These are phyloP conservation scores for Exophiala alcalophila DNA, from an alignment of 2,329 filamentous ascomycete genomes.

Conservation along the genomic window DNA sequence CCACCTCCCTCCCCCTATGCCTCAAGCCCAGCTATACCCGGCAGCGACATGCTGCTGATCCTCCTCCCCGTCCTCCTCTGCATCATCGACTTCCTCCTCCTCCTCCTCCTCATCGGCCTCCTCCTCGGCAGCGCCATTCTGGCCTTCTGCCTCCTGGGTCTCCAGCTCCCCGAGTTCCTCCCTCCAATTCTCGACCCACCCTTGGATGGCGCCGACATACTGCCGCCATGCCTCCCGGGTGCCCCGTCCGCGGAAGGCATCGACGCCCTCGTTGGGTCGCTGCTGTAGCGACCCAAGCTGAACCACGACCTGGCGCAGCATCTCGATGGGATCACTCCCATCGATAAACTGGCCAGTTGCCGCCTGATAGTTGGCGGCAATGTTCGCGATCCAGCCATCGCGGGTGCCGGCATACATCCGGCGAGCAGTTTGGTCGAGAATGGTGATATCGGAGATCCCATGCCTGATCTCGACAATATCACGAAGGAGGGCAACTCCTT, in stretches of 20 bases:
- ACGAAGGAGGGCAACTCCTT: no score
- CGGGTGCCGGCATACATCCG: no score
- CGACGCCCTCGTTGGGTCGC: background rate
- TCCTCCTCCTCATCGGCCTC: background rate
- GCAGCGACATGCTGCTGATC: background rate
- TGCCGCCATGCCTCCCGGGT: background rate
- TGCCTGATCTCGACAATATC: no score
- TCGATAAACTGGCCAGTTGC: no score
- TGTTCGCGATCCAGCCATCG: no score
- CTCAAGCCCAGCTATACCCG: background rate
- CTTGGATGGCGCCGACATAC: background rate
- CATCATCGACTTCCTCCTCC: background rate
- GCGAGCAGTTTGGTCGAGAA: no score
- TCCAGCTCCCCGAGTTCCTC: slow-evolving; percentile 1
- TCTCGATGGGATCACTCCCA: background rate
- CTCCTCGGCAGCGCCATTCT: background rate
- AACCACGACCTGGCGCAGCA: background rate
- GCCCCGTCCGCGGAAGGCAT: background rate
- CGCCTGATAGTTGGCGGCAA: no score
- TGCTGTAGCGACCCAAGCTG: background rate
- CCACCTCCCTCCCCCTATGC: background rate
- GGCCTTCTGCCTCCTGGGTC: background rate
- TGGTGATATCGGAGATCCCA: no score
- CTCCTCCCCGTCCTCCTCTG: background rate
- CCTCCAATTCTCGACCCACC: background rate